These are phyloP conservation scores for Oldenlandia corymbosa DNA, from an alignment of 257 asterid species.

Conservation along the genomic window DNA sequence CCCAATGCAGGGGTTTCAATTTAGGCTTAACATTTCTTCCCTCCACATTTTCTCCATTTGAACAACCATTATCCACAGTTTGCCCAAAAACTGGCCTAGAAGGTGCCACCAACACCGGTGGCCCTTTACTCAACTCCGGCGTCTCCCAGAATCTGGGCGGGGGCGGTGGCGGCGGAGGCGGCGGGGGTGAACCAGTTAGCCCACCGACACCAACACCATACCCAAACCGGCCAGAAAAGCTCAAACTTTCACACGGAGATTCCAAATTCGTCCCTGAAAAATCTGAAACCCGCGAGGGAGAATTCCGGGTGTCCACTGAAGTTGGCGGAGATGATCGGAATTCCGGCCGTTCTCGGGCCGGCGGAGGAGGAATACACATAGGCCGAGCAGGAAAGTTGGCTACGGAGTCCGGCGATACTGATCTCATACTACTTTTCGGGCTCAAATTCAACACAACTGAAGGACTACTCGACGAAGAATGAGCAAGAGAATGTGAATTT, in stretches of 20 bases:
- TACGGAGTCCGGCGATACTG: conserved; percentile 65
- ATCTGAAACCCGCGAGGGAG: conserved; percentile 53
- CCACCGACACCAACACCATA: conserved; percentile 10
- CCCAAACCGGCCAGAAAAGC: conserved; percentile 14
- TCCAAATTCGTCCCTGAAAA: conserved; percentile 26
- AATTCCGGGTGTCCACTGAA: conserved; percentile 46
- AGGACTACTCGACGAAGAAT: conserved; percentile 57
- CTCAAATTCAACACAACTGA: conserved; percentile 46
- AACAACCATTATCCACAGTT: conserved; percentile 13
- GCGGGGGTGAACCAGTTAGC: conserved; percentile 20
- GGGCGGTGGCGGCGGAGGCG: conserved; percentile 50
- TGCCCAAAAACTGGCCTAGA: conserved; percentile 32
- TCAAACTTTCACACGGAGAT: conserved; percentile 20
- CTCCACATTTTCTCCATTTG: conserved; percentile 10
- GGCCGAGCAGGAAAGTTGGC: conserved; percentile 53
- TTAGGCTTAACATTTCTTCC: conserved; percentile 43
- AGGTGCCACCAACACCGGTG: conserved; percentile 62
- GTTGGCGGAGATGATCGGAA: conserved; percentile 48
- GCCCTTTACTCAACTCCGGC: conserved; percentile 39
- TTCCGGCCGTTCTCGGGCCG: conserved; percentile 33
- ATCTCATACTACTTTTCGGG: conserved; percentile 58
- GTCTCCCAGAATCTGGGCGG: conserved; percentile 46
- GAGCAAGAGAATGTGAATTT: conserved; percentile 32
- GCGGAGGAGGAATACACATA: conserved; percentile 51
- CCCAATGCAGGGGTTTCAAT: conserved; percentile 86